Evolutionary conservation across 495 filamentous ascomycete species (phyloP), one percentile per base, ranked within the genome.

Genomic region (Trypethelium eluteriae): DNA sequence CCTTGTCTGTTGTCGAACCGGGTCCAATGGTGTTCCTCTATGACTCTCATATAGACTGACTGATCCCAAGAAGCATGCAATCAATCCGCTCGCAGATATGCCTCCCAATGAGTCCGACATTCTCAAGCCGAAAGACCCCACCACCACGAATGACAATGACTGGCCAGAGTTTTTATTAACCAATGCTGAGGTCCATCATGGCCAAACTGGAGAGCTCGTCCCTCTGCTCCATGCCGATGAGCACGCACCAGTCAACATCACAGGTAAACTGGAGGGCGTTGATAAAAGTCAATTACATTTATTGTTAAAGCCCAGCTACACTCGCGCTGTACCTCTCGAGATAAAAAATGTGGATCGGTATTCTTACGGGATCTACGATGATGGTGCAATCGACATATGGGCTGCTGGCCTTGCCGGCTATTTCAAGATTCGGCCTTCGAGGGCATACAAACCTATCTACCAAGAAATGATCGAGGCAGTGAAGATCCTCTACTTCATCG

Each of bases 401-500:
- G 88, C 89, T 39, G 84, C 85, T 41, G 90, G 91, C 61, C 76
- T 80, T 66, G 84, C 88, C n/a, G 91, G 89, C 65, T 93, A 90
- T 89, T 93, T 86, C 75, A 83, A 87, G 73, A 84, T 94, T 36
- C 76, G 79, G 34, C 87, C 91, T 1, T 80, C 85, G 62, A 78
- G 79, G 57, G 74, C 78, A 2, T 96, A 90, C 75, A 75, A 79
- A 65, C 70, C 76, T 2, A 84, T 85, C 64, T 91, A 84, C 77
- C 78, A 84, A 63, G 78, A 83, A 14, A 89, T 92, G 78, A 80
- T 82, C 36, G 85, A 91, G 76, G 88, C 86, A 2, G 83, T 91
- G 38, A 82, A 83, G 62, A 75, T 92, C 67, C 81, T 92, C 12
- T 92, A 91, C 76, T 86, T 86, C 68, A 71, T 90, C 39, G 80